Evolutionary conservation across 495 filamentous ascomycete species (phyloP), one percentile per base, ranked within the genome.

Genomic region (Letharia lupina): DNA sequence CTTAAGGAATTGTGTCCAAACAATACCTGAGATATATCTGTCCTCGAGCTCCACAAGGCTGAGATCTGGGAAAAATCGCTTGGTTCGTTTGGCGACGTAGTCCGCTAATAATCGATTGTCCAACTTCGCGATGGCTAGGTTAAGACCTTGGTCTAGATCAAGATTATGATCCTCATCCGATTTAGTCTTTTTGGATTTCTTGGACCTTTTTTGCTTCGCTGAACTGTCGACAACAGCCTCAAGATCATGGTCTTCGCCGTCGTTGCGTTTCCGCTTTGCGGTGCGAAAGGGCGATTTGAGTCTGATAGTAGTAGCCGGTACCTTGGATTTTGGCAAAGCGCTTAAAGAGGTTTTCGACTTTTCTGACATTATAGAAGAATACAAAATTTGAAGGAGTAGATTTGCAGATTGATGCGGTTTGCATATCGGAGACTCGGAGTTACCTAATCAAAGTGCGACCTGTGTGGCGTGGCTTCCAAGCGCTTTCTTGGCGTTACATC

Each of bases 41-140:
- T 96, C 93, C 65, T 87, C 86, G 47, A 96, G 76, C 75, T 98
- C 94, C 31, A 97, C 83, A 2, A 83, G 79, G 68, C 87, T 96
- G 60, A 97, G 73, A 57, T 93, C 84, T 45, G 85, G 87, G 40
- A 90, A 87, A 69, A 90, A 93, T n/a, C 86, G 82, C 69, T 83
- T 85, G 48, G 87, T 87, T 70, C 87, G 84, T 71, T 93, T 86
- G n/a, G 85, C 86, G 66, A 96, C 76, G 73, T 96, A 86, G 74
- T 98, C 94, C 0, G 93, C 89, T n/a, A 96, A 74, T 45, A 98
- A 78, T 64, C 83, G 82, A 59, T 83, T 86, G 68, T 96, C 89
- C 86, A 98, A 90, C 44, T 84, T 82, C 39, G 85, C 84, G 73
- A 97, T 91, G 0, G 88, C 87, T 68, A 83, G 83, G 75, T 97